Evolutionary conservation across 768 basidiomycete genomes (phyloP).

Genomic region (Epithele typhae): DNA sequence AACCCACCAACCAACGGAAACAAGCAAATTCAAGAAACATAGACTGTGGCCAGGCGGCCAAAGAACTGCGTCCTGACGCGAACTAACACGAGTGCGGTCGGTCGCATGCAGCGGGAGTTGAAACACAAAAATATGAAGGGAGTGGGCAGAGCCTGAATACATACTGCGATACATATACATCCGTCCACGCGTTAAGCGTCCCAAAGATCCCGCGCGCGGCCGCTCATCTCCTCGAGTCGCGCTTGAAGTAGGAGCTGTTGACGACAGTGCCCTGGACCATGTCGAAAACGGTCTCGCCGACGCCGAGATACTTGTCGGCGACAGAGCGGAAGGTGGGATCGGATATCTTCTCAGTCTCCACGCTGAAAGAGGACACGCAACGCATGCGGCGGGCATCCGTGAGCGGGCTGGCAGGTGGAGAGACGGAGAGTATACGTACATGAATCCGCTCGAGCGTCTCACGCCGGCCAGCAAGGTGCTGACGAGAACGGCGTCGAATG

Average conservation of each 20-base stretch:
- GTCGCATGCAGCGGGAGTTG: neutral
- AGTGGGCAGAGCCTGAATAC: slow-evolving; percentile 6
- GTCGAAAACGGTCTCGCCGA: slow-evolving; percentile 89
- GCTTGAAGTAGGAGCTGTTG: slow-evolving; percentile 80
- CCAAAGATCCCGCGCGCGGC: neutral
- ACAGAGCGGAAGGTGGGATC: slow-evolving; percentile 75
- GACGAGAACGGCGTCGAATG: slow-evolving; percentile 77
- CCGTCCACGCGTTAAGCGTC: neutral
- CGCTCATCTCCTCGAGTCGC: slow-evolving; percentile 37
- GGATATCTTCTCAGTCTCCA: slow-evolving; percentile 68
- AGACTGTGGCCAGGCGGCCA: too few relatives aligned
- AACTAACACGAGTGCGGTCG: neutral
- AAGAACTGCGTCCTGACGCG: neutral
- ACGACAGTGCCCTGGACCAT: slow-evolving; percentile 82
- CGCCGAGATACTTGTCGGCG: slow-evolving; percentile 76
- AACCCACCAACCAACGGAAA: too few relatives aligned
- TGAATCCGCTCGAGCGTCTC: slow-evolving; percentile 83
- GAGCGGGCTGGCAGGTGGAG: too few relatives aligned
- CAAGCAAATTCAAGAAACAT: too few relatives aligned
- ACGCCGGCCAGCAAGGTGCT: slow-evolving; percentile 92
- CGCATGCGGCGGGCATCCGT: slow-evolving; percentile 1
- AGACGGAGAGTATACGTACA: slow-evolving; percentile 49
- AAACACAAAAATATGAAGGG: neutral
- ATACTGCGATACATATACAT: slow-evolving; percentile 3
- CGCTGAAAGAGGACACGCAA: neutral